A percentile compares a stretch with the other conserved stretches of the same genome.
phyloP scores from a whole-genome alignment of 139 green algal genomes.

The Diplosphaera chodatii region DNA sequence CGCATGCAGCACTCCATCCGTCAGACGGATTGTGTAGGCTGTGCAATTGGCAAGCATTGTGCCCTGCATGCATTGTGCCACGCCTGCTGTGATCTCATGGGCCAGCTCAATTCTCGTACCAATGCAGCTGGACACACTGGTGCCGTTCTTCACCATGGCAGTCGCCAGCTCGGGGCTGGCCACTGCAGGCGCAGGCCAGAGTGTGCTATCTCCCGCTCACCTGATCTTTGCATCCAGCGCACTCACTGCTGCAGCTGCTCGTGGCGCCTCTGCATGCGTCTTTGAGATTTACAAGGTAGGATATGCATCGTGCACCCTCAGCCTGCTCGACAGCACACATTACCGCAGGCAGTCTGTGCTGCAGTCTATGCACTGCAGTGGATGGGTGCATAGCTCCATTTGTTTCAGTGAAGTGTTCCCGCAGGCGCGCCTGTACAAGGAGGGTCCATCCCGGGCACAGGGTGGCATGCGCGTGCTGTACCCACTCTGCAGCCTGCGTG shows the following conservation, averaged over 20 bases:
- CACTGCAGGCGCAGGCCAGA: neutral
- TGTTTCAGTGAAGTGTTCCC: no score
- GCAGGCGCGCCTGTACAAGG: neutral
- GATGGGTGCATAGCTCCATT: no score
- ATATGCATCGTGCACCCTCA: no score
- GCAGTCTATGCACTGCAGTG: no score
- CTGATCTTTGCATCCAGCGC: neutral
- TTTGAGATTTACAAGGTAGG: neutral
- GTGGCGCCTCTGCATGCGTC: neutral
- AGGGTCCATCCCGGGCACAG: neutral
- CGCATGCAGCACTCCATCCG: no score
- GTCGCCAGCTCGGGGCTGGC: slow-evolving; percentile 8
- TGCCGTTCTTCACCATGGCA: slow-evolving; percentile 12
- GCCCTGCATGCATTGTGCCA: no score
- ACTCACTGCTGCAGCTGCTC: neutral
- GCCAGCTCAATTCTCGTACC: no score
- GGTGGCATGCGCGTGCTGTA: neutral
- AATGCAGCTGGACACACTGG: slow-evolving; percentile 15
- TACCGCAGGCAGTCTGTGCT: no score
- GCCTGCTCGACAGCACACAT: no score
- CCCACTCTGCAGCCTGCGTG: neutral
- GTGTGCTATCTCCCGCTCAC: neutral
- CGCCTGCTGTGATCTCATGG: no score
- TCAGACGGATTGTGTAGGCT: no score
- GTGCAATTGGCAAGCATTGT: no score